A percentile compares a stretch with the other conserved stretches of the same genome.
These are phyloP conservation scores for Plantago lanceolata DNA, from an alignment of 305 asterid genomes.

Conservation along the genomic window DNA sequence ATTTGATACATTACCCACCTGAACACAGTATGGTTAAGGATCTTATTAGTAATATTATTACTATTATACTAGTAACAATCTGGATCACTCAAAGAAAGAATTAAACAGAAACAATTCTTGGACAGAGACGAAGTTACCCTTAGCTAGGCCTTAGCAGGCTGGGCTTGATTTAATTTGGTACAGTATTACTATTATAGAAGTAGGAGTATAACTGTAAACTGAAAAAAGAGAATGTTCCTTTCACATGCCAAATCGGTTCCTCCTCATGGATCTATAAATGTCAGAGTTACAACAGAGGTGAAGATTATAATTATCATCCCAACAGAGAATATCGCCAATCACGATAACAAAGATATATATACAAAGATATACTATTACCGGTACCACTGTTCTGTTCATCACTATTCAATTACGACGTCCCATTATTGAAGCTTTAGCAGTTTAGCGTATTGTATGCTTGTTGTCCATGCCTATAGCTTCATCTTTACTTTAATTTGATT, in stretches of 20 bases:
- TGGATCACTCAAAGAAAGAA: no score
- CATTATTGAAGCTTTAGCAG: no score
- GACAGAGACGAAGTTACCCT: neutral
- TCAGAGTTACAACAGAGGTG: neutral
- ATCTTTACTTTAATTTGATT: no score
- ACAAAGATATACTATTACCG: no score
- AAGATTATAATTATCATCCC: neutral
- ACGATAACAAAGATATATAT: no score
- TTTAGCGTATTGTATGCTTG: no score
- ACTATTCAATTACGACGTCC: no score
- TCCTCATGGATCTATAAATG: neutral
- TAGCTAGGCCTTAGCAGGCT: neutral
- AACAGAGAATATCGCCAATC: neutral
- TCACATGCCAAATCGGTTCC: conserved; percentile 29
- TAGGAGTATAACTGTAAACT: conserved; percentile 12
- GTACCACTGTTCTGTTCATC: no score
- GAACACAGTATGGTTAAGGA: conserved; percentile 20
- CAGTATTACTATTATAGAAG: no score
- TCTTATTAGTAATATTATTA: neutral
- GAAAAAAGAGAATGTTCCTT: conserved; percentile 34
- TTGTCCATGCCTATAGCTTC: no score
- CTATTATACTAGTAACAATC: no score
- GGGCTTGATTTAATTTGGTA: no score
- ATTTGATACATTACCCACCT: conserved; percentile 45
- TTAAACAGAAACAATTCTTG: neutral